Base-by-base conservation (phyloP, 2,329 filamentous ascomycete genomes). In the Penicillium verrucosum region DNA sequence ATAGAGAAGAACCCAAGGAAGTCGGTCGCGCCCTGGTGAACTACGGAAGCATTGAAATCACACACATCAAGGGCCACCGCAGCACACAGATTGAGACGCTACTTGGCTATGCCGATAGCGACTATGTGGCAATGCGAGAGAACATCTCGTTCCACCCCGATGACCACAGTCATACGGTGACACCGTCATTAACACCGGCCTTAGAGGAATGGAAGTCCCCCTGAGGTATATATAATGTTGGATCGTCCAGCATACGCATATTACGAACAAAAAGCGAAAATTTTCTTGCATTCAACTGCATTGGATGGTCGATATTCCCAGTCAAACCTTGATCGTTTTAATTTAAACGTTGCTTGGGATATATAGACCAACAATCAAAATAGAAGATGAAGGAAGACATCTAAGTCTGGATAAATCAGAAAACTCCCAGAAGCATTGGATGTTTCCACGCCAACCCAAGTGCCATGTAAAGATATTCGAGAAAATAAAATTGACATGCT, bases 21-120 rank as follows among this genome's bases (percentile, higher is more conserved):
- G 89, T 97, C 21, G 94, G 94, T 0, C 82, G 93, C 36, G 92
- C 91, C 4, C 78, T 99, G 47, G 92, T 96, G 56, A 97, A 97
- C 74, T 99, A 97, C 72, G 89, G 89, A n/a, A 86, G 89, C 1
- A 79, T 82, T 1, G 93, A 99, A 75, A 92, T 99, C 59, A 78
- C 80, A 56, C 80, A 89, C 49, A 96, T 99, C 70, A 91, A 89
- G 77, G 94, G 94, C 1, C 80, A 89, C 62, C 86, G 89, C 71
- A 96, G 92, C 70, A 84, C 81, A 6, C 89, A 96, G 70, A 97
- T 99, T 61, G 81, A 86, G 46, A 81, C 82, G 10, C 78, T 94
- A 43, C 77, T 99, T 32, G 94, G 93, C 4, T 99, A 97, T 75
- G 90, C 91, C 21, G 92, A 97, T 72, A 95, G 89, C 68, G 92